Base-by-base conservation (phyloP, 1,139 yeast genomes). In the Meyerozyma smithsonii region DNA sequence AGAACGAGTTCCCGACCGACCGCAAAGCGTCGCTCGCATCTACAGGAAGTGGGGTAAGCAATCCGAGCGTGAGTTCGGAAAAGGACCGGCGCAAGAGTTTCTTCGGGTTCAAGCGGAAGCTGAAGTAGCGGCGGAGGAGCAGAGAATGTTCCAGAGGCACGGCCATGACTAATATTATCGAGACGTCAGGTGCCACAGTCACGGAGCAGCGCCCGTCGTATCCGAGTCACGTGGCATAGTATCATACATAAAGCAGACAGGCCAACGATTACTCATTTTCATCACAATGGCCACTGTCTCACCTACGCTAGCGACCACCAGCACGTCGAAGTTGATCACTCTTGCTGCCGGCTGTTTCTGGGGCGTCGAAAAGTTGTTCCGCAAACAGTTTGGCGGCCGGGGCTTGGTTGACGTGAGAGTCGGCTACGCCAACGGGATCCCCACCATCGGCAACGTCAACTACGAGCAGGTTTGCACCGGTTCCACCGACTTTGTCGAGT, bases 321-420 rank as follows among this genome's bases (percentile, higher is more conserved):
- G 66, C 5, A 58, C 70, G 4, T 56, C 83, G 38, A 70, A 74
- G 49, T 50, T 81, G 28, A 59, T 81, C 40, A 83, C 89, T 0
- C 59, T 84, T 17, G 90, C 87, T 1, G 89, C 85, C 1, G 94
- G 94, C 3, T 90, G 98, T 58, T 92, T 89, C 70, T 90, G 97
- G 97, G 96, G 96, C 15, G 88, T 85, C 10, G 97, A 92, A 56
- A 84, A 84, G 52, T 80, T 90, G 30, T 89, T 78, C 65, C 67
- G 82, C 46, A 84, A 84, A 56, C 74, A 84, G 47, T 84, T 79
- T 49, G 54, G 55, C 5, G 72, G 64, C 41, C 80, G 77, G 55
- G 90, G 90, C 2, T 61, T 90, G 17, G 58, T 83, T 12, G 96
- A 86, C 56, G 72, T 81, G 39, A 81, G 77, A 55, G 97, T 90